A percentile compares a stretch with the other conserved stretches of the same genome.
Conservation (phyloP, 495 filamentous ascomycete genomes). For the Talaromyces trachyspermus region DNA sequence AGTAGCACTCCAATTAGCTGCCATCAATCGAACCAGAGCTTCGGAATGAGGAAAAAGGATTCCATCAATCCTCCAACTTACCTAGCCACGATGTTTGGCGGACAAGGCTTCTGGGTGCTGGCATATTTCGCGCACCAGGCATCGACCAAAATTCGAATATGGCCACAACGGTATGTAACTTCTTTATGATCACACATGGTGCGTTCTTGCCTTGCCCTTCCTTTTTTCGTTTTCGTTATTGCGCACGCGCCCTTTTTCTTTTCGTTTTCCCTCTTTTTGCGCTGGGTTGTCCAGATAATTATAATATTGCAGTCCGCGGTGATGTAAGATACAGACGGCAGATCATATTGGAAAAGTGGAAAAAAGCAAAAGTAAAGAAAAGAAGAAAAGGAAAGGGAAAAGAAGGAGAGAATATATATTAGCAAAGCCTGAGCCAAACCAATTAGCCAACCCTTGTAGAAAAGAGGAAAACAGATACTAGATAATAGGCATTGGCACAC, state of each 20-base stretch:
- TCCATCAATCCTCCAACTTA: too few species aligned
- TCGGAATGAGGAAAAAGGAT: too few species aligned
- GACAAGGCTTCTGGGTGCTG: slow-evolving; percentile 27
- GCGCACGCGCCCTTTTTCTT: not conserved
- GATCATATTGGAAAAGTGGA: not conserved
- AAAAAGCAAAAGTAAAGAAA: not conserved
- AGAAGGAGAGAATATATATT: not conserved
- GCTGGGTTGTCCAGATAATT: not conserved
- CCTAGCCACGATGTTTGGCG: slow-evolving; percentile 42
- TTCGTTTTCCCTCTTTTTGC: not conserved
- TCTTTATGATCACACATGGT: slow-evolving; percentile 49
- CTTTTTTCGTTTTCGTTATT: not conserved
- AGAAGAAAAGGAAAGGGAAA: not conserved
- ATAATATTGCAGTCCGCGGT: too few species aligned
- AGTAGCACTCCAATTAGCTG: too few species aligned
- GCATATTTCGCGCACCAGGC: slow-evolving; percentile 40
- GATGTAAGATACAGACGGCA: not conserved
- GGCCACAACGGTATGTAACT: slow-evolving; percentile 43
- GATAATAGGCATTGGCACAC: too few species aligned
- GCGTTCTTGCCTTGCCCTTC: not conserved
- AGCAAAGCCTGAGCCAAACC: too few species aligned
- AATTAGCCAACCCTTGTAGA: too few species aligned
- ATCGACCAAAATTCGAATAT: slow-evolving; percentile 41
- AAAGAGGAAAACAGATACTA: too few species aligned
- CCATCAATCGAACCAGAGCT: too few species aligned